Evolutionary conservation across 805 yeast genomes (phyloP).

Genomic region (Starmera quercuum): DNA sequence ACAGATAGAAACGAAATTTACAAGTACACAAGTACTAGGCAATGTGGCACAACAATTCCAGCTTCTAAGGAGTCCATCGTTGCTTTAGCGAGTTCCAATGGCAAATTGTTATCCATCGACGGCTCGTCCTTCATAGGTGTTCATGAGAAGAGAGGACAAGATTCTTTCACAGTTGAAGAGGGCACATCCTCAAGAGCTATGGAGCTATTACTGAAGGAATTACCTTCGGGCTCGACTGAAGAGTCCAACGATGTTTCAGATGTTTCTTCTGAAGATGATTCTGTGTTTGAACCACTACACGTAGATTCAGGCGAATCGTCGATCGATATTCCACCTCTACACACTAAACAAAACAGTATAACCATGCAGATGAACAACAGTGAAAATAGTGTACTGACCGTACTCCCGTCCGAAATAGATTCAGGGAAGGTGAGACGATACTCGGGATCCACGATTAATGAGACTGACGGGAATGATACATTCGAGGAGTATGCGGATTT

Average conservation of each 20-base stretch:
- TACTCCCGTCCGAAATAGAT: too few relatives aligned
- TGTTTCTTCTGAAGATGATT: conserved; percentile 8
- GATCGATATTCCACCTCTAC: conserved; percentile 7
- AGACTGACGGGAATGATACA: conserved; percentile 2
- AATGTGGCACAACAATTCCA: conserved; percentile 58
- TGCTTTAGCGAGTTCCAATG: conserved; percentile 32
- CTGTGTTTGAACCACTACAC: conserved; percentile 5
- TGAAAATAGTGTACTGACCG: too few relatives aligned
- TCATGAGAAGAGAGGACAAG: conserved; percentile 29
- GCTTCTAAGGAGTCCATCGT: conserved; percentile 47
- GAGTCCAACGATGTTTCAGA: neutral
- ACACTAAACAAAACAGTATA: conserved; percentile 6
- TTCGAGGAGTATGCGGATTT: conserved; percentile 7
- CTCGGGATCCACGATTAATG: too few relatives aligned
- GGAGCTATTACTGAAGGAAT: too few relatives aligned
- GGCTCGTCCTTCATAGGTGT: conserved; percentile 47
- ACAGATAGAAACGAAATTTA: conserved; percentile 22
- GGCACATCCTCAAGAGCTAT: too few relatives aligned
- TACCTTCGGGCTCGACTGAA: conserved; percentile 13
- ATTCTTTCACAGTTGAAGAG: conserved; percentile 14
- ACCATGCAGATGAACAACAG: conserved; percentile 11
- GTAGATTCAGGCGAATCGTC: conserved; percentile 5
- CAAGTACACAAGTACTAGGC: conserved; percentile 34
- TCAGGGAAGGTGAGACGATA: too few relatives aligned
- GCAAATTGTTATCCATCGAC: conserved; percentile 44